Evolutionary conservation across 768 basidiomycete genomes (phyloP).

Genomic region (Roridomyces roridus): DNA sequence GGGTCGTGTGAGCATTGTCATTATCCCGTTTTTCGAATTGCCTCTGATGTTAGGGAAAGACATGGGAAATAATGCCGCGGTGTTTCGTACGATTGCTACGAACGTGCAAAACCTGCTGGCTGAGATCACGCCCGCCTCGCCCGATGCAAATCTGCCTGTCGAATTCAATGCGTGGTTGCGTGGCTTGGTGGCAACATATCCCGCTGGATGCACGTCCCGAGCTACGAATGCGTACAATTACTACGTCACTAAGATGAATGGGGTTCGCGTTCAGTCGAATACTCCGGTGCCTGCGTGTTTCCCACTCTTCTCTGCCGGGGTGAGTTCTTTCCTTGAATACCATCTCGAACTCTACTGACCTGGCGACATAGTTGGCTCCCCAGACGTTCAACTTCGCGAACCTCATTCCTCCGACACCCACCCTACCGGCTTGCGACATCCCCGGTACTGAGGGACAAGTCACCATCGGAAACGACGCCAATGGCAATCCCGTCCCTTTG

Average conservation of each 20-base stretch:
- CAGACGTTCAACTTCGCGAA: background rate
- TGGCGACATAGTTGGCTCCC: background rate
- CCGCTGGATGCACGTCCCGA: background rate
- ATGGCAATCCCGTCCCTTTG: background rate
- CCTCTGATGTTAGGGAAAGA: too few relatives aligned
- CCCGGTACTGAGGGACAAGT: background rate
- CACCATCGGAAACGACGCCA: background rate
- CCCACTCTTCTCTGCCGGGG: background rate
- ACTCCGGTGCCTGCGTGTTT: constrained; percentile 1
- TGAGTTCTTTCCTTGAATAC: background rate
- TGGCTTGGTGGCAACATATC: too few relatives aligned
- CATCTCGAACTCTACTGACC: background rate
- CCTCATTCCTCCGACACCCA: constrained; percentile 3
- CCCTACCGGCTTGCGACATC: background rate
- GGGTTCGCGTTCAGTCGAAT: background rate
- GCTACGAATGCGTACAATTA: background rate
- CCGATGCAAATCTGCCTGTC: background rate
- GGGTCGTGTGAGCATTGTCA: background rate
- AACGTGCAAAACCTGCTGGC: constrained; percentile 1
- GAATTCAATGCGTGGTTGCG: constrained; percentile 7
- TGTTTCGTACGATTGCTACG: background rate
- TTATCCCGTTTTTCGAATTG: too few relatives aligned
- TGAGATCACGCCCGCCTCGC: constrained; percentile 1
- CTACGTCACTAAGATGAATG: background rate
- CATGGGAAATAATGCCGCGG: background rate